Evolutionary conservation across 2,329 filamentous ascomycete genomes (phyloP).

Genomic region (Fusarium brevicatenulatum): DNA sequence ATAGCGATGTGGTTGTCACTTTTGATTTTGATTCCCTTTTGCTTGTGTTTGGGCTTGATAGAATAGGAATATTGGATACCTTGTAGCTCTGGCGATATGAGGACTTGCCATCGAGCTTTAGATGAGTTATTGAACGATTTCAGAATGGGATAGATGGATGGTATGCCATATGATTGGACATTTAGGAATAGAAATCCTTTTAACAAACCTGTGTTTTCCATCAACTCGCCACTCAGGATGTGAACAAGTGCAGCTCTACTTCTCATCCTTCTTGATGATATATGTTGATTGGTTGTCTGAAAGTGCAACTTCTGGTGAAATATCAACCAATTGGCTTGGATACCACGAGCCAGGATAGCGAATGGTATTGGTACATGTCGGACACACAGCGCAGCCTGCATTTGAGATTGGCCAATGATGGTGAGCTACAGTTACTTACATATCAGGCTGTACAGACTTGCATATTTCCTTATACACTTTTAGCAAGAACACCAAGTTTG

Average conservation of each 20-base stretch:
- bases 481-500: background rate
- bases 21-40: constrained; percentile 16
- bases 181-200: background rate
- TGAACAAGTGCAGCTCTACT: background rate
- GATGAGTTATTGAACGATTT: background rate
- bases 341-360: background rate
- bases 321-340: background rate
- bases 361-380: background rate
- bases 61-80: constrained; percentile 26
- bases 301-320: background rate
- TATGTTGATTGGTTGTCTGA: background rate
- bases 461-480: background rate
- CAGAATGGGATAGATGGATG: constrained; percentile 6
- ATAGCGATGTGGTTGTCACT: constrained; percentile 13
- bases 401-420: background rate
- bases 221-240: rapidly evolving
- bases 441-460: background rate
- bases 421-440: background rate
- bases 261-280: background rate
- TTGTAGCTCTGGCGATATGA: constrained; percentile 20
- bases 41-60: constrained; percentile 13
- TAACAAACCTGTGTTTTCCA: background rate
- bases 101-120: constrained; percentile 21
- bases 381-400: background rate
- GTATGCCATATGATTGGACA: background rate